phyloP scores from a whole-genome alignment of 2,329 filamentous ascomycete species.

The Cladosporium sp. region DNA sequence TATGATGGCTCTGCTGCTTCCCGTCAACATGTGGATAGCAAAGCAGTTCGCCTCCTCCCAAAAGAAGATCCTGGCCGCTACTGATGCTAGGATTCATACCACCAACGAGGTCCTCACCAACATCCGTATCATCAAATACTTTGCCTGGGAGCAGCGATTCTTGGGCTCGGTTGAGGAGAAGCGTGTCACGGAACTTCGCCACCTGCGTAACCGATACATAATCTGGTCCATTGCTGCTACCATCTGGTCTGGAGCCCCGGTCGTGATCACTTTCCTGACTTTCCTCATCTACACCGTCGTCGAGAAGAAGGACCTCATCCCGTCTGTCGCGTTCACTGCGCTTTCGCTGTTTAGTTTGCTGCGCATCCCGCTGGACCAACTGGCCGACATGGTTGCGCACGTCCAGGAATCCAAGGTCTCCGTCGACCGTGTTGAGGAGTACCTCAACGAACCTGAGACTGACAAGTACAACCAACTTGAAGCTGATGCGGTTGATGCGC shows the following conservation, averaged over 20 bases:
- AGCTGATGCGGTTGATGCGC: slow-evolving; percentile 62
- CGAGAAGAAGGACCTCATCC: slow-evolving; percentile 83
- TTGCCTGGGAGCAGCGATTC: slow-evolving; percentile 96
- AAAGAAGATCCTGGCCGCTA: slow-evolving; percentile 86
- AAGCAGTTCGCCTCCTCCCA: slow-evolving; percentile 81
- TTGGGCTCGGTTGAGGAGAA: slow-evolving; percentile 84
- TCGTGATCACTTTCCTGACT: slow-evolving; percentile 93
- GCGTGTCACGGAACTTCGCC: slow-evolving; percentile 69
- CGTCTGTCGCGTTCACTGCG: slow-evolving; percentile 92
- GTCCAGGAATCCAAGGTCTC: slow-evolving; percentile 97
- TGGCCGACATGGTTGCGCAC: slow-evolving; percentile 98
- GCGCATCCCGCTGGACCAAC: slow-evolving; percentile 86
- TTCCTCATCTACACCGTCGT: slow-evolving; percentile 91
- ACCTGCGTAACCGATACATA: slow-evolving; percentile 77
- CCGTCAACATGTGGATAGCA: slow-evolving; percentile 85
- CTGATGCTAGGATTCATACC: slow-evolving; percentile 91
- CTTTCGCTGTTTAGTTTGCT: slow-evolving; percentile 94
- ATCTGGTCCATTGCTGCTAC: slow-evolving; percentile 90
- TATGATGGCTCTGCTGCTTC: slow-evolving; percentile 83
- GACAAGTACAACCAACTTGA: slow-evolving; percentile 88
- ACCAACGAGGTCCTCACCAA: slow-evolving; percentile 98
- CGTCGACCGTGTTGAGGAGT: slow-evolving; percentile 92
- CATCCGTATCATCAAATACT: slow-evolving; percentile 98
- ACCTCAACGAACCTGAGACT: slow-evolving; percentile 88
- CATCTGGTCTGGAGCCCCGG: slow-evolving; percentile 92